Evolutionary conservation across 2,329 filamentous ascomycete species (phyloP).

Genomic region (Ramularia endophylla): DNA sequence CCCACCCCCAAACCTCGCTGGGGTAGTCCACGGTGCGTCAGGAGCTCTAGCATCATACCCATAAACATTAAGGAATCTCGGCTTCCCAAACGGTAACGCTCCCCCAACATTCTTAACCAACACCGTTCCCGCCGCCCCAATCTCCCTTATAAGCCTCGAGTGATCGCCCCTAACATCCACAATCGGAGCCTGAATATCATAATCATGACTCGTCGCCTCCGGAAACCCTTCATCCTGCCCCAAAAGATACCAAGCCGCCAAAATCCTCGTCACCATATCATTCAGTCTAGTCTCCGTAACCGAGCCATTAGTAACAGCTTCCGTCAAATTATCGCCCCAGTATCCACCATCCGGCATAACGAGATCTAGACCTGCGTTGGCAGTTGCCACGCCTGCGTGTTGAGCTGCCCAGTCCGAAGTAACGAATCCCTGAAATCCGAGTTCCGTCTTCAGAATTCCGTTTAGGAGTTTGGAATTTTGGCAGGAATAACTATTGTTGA

Average conservation of each 20-base stretch:
- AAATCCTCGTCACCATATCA: constrained; percentile 50
- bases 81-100: constrained; percentile 46
- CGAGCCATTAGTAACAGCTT: constrained; percentile 51
- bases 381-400: constrained; percentile 53
- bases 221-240: constrained; percentile 46
- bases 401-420: constrained; percentile 62
- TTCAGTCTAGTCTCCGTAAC: constrained; percentile 49
- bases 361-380: constrained; percentile 59
- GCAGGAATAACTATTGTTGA: constrained; percentile 57
- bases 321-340: constrained; percentile 33
- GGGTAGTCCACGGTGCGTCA: constrained; percentile 33
- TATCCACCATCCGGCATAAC: constrained; percentile 49
- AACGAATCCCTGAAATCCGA: constrained; percentile 64
- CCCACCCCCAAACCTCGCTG: constrained; percentile 33
- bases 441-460: constrained; percentile 63
- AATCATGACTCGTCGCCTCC: constrained; percentile 15
- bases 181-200: constrained; percentile 35
- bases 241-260: constrained; percentile 51
- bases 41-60: constrained; percentile 33
- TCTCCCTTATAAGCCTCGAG: constrained; percentile 31
- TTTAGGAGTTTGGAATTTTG: constrained; percentile 61
- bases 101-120: constrained; percentile 59
- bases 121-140: constrained; percentile 52
- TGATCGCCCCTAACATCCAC: constrained; percentile 54
- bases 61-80: constrained; percentile 34